These are phyloP conservation scores for Mucor lusitanicus DNA, from an alignment of 371 early-diverging fungal genomes.

Conservation along the genomic window DNA sequence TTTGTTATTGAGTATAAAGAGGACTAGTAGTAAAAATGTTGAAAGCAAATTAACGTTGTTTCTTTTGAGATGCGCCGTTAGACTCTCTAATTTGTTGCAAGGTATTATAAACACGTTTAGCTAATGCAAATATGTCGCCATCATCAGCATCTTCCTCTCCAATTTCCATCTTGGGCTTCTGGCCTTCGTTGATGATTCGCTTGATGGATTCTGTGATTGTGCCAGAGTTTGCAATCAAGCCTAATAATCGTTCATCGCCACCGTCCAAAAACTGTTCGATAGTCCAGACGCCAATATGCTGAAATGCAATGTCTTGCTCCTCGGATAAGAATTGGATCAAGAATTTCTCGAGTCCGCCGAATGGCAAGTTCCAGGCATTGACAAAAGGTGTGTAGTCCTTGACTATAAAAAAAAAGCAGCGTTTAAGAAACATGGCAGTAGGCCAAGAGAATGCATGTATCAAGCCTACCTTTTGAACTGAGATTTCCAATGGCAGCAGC, in stretches of 20 bases:
- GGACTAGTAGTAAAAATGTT: background rate
- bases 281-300: conserved; percentile 91
- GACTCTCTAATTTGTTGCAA: conserved; percentile 20
- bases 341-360: conserved; percentile 73
- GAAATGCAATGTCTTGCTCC: conserved; percentile 71
- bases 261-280: conserved; percentile 82
- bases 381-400: conserved; percentile 71
- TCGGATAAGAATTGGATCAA: conserved; percentile 71
- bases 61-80: conserved; percentile 4
- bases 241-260: conserved; percentile 38
- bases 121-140: conserved; percentile 45
- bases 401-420: conserved; percentile 23
- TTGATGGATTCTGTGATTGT: conserved; percentile 34
- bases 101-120: conserved; percentile 37
- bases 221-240: conserved; percentile 32
- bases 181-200: conserved; percentile 35
- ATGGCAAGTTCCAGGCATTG: conserved; percentile 68
- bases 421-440: no score
- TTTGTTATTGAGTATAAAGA: no score
- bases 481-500: conserved; percentile 88
- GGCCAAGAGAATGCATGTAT: no score
- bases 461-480: conserved; percentile 63
- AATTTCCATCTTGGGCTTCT: conserved; percentile 12
- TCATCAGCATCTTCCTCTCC: conserved; percentile 40
- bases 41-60: conserved; percentile 3